These are phyloP conservation scores for Astrephomene gubernaculifera DNA, from an alignment of 139 green algal species.

Conservation along the genomic window DNA sequence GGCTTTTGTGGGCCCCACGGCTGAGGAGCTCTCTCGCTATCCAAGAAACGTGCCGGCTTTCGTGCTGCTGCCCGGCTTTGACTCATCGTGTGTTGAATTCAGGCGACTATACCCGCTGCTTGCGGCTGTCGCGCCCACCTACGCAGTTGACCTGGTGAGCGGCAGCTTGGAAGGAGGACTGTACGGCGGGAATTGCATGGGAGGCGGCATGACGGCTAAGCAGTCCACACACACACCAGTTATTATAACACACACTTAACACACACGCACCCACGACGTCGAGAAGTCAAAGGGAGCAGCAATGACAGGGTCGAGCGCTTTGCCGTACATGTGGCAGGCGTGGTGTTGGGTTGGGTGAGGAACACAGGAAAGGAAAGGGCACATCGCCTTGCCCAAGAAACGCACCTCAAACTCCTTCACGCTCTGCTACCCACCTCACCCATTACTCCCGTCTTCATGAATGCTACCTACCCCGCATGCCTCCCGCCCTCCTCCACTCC, in stretches of 20 bases:
- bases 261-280: not conserved
- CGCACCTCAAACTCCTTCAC: no score
- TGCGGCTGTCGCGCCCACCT: conserved; percentile 65
- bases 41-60: conserved; percentile 65
- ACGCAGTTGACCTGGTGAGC: conserved; percentile 86
- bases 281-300: no score
- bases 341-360: no score
- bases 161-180: not conserved
- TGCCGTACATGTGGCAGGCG: no score
- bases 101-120: conserved; percentile 85
- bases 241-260: not conserved
- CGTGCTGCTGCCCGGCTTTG: conserved; percentile 93
- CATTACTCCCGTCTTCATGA: no score
- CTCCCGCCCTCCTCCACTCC: not conserved
- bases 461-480: not conserved
- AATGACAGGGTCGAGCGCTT: no score
- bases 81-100: conserved; percentile 89
- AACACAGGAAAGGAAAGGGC: no score
- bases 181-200: not conserved
- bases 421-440: no score
- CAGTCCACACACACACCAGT: not conserved
- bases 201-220: not conserved
- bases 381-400: no score
- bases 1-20: conserved; percentile 57
- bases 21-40: conserved; percentile 21